These are phyloP conservation scores for Sporothrix protearum DNA, from an alignment of 2,329 filamentous ascomycete species.

Conservation along the genomic window DNA sequence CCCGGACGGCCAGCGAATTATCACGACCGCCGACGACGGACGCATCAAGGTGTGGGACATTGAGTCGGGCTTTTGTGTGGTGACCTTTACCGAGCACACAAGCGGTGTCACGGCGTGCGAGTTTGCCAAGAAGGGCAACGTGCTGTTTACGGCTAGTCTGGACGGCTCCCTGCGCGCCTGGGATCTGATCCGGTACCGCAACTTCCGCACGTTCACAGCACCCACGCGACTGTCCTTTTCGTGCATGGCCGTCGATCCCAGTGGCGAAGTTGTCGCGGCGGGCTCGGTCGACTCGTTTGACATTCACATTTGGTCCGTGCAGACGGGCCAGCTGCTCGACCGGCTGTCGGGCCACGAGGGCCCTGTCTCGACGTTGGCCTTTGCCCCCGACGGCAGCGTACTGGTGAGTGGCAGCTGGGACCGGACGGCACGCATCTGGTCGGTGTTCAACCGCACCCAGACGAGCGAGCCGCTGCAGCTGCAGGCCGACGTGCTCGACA, in stretches of 20 bases:
- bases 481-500: constrained; percentile 82
- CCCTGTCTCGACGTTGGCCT: constrained; percentile 82
- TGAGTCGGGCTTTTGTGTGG: constrained; percentile 92
- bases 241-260: constrained; percentile 92
- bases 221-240: constrained; percentile 89
- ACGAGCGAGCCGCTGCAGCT: constrained; percentile 92
- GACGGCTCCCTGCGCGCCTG: constrained; percentile 93
- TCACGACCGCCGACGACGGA: constrained; percentile 92
- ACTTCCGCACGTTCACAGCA: constrained; percentile 95
- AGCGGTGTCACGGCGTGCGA: constrained; percentile 92
- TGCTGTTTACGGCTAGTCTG: constrained; percentile 90
- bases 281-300: constrained; percentile 95
- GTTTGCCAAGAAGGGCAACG: constrained; percentile 91
- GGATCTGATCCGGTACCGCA: constrained; percentile 93
- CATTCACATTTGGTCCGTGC: constrained; percentile 97
- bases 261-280: constrained; percentile 91
- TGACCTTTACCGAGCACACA: constrained; percentile 96
- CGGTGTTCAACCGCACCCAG: constrained; percentile 87
- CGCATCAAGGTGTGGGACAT: constrained; percentile 99
- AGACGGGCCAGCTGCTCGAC: constrained; percentile 92
- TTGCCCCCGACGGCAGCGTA: constrained; percentile 78
- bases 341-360: constrained; percentile 89
- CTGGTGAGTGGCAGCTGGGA: constrained; percentile 96
- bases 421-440: constrained; percentile 92
- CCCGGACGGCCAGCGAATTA: constrained; percentile 85